A percentile compares a stretch with the other conserved stretches of the same genome.
Conservation (phyloP, 2,329 filamentous ascomycete genomes). For the Clarireedia sp. region DNA sequence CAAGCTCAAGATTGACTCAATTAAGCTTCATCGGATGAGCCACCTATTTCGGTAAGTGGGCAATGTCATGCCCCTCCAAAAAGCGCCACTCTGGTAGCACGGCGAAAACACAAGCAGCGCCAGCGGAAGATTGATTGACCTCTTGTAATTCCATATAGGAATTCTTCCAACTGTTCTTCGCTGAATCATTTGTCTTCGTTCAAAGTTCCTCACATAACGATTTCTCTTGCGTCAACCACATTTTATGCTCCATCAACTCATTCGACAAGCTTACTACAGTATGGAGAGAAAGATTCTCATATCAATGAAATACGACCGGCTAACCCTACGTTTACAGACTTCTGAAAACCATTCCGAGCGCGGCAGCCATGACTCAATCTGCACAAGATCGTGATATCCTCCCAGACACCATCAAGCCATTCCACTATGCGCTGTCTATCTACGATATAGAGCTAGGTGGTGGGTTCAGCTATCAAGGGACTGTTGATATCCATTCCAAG, state of each 20-base stretch:
- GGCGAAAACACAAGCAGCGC: not conserved
- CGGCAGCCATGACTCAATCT: constrained; percentile 20
- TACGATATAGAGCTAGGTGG: constrained; percentile 65
- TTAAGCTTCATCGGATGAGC: constrained; percentile 1
- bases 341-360: not conserved
- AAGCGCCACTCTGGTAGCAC: not conserved
- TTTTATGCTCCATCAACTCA: no score
- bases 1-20: not conserved
- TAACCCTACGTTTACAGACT: not conserved
- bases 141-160: no score
- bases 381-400: constrained; percentile 55
- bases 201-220: no score
- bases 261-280: no score
- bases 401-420: constrained; percentile 62
- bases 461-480: constrained; percentile 73
- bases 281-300: no score
- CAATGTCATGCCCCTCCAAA: not conserved
- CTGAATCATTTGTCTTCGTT: no score
- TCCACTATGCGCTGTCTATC: constrained; percentile 79
- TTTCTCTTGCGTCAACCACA: no score
- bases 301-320: not conserved
- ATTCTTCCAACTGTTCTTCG: no score
- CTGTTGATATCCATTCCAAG: constrained; percentile 69
- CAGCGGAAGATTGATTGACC: no score
- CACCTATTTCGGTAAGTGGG: constrained; percentile 7